These are phyloP conservation scores for Leccinum fuscescens DNA, from an alignment of 1,284 basidiomycete genomes.

Conservation along the genomic window DNA sequence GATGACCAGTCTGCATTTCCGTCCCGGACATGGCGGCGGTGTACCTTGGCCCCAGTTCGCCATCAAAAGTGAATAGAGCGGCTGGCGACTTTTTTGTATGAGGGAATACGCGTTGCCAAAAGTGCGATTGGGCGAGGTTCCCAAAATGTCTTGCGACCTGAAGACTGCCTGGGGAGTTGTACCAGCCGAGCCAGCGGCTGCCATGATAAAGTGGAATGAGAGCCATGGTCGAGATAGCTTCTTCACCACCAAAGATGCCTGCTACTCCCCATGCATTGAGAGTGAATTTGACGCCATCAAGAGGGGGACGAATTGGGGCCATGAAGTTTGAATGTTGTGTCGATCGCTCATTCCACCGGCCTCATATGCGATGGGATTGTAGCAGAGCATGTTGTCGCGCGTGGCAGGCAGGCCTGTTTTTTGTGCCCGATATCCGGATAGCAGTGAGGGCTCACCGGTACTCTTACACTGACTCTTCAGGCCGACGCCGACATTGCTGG, in stretches of 20 bases:
- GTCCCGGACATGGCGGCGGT: slow-evolving; percentile 28
- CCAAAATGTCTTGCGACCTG: slow-evolving; percentile 30
- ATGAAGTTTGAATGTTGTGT: slow-evolving; percentile 4
- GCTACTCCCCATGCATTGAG: slow-evolving; percentile 30
- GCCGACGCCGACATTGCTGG: too few relatives aligned
- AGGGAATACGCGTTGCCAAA: slow-evolving; percentile 30
- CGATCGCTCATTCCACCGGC: too few relatives aligned
- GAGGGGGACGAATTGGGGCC: slow-evolving; percentile 15
- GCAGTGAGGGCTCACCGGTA: too few relatives aligned
- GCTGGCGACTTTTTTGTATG: slow-evolving; percentile 21
- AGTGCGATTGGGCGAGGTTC: slow-evolving; percentile 21
- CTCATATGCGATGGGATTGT: slow-evolving; percentile 1
- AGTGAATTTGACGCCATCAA: slow-evolving; percentile 12
- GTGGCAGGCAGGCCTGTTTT: too few relatives aligned
- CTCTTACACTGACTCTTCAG: too few relatives aligned
- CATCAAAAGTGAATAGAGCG: slow-evolving; percentile 27
- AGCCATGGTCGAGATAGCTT: slow-evolving; percentile 30
- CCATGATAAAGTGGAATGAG: slow-evolving; percentile 29
- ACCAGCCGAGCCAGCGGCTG: slow-evolving; percentile 36
- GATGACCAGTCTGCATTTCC: slow-evolving; percentile 28
- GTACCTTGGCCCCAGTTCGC: slow-evolving; percentile 27
- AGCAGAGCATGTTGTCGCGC: background rate
- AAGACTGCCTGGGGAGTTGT: slow-evolving; percentile 34
- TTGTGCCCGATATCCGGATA: too few relatives aligned
- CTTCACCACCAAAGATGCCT: slow-evolving; percentile 35